phyloP scores from a whole-genome alignment of 2,329 filamentous ascomycete genomes.

The Cladosporium sp. region DNA sequence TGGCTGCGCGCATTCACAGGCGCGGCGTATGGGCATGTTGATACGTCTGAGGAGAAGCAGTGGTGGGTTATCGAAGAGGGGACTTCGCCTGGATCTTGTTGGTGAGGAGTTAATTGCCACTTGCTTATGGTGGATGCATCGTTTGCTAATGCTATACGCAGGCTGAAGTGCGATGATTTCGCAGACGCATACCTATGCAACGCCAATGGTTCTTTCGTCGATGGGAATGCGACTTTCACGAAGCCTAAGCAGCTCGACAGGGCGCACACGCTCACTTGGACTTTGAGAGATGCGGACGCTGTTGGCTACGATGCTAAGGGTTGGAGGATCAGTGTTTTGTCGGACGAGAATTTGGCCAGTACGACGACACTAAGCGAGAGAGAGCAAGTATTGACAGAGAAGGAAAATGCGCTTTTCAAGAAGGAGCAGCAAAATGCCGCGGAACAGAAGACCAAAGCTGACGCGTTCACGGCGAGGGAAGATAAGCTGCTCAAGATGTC shows the following conservation, averaged over 20 bases:
- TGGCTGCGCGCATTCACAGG: slow-evolving; percentile 1
- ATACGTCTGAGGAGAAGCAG: slow-evolving; percentile 10
- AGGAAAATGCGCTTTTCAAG: background rate
- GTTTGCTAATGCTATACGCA: background rate
- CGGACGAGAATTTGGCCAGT: background rate
- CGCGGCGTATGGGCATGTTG: slow-evolving; percentile 2
- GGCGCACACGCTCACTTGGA: slow-evolving; percentile 5
- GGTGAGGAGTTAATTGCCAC: background rate
- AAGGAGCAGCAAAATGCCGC: background rate
- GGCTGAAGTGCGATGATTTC: background rate
- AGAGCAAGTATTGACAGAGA: background rate
- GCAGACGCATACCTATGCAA: slow-evolving; percentile 14
- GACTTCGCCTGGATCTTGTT: slow-evolving; percentile 2
- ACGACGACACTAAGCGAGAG: background rate
- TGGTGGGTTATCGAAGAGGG: slow-evolving; percentile 13
- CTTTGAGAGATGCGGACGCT: slow-evolving; percentile 13
- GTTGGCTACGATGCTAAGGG: slow-evolving; percentile 10
- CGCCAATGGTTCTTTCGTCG: background rate
- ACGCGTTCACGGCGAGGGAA: background rate
- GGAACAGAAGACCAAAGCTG: background rate
- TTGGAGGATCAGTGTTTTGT: background rate
- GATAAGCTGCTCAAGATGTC: background rate
- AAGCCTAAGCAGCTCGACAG: slow-evolving; percentile 3
- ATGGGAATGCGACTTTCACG: background rate
- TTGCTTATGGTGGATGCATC: background rate